phyloP scores from a whole-genome alignment of 2,329 filamentous ascomycete genomes.

The Elsinoe fawcettii region DNA sequence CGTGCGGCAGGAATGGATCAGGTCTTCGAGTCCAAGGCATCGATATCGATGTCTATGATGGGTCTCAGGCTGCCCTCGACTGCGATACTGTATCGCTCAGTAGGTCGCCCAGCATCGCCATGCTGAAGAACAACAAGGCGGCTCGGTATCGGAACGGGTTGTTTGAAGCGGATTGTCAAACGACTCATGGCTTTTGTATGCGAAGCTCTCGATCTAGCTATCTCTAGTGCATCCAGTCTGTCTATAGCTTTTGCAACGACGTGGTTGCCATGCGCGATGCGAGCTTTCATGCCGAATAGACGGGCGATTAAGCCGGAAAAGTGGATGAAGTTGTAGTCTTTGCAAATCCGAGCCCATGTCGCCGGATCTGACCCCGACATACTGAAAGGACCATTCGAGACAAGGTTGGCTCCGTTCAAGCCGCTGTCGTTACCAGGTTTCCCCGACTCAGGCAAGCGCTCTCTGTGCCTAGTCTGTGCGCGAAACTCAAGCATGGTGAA shows the following conservation, averaged over 20 bases:
- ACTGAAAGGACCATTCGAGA: background rate
- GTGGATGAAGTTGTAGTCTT: conserved; percentile 22
- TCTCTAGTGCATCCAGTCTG: background rate
- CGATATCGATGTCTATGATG: background rate
- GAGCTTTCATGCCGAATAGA: conserved; percentile 19
- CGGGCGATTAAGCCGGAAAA: conserved; percentile 17
- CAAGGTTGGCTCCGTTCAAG: background rate
- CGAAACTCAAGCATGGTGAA: conserved; percentile 2
- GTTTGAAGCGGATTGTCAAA: background rate
- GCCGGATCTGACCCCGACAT: conserved; percentile 15
- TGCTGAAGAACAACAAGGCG: background rate
- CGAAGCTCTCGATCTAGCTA: too few relatives aligned
- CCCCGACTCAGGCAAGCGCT: background rate
- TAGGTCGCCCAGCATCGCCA: too few relatives aligned
- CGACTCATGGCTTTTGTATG: background rate
- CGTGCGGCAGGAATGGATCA: too few relatives aligned
- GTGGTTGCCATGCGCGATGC: conserved; percentile 22
- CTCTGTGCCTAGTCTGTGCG: too few relatives aligned
- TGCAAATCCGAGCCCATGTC: conserved; percentile 19
- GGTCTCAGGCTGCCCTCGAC: background rate
- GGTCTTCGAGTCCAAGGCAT: too few relatives aligned
- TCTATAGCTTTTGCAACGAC: conserved; percentile 17
- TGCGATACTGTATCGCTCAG: background rate
- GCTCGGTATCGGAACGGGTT: background rate
- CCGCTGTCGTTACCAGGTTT: background rate